These are phyloP conservation scores for Solanum hybrid DNA, from an alignment of 305 asterid genomes.

Conservation along the genomic window DNA sequence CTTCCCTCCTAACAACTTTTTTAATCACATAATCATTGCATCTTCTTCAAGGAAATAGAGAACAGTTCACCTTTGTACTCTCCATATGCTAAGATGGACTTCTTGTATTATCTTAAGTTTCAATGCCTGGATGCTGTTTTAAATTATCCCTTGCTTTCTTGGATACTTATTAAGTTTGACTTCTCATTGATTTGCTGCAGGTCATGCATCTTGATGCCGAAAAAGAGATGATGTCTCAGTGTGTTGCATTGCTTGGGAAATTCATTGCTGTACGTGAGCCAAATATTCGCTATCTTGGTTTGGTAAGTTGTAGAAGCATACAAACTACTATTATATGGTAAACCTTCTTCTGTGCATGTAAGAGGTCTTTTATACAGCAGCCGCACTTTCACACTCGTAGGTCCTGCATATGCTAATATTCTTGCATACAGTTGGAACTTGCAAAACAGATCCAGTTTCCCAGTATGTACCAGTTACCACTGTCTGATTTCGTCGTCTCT, in stretches of 20 bases:
- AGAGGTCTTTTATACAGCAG: not conserved
- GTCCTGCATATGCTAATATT: not conserved
- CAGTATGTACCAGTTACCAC: slow-evolving; percentile 14
- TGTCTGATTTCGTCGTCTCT: slow-evolving; percentile 25
- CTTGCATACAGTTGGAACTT: not conserved
- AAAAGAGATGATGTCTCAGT: slow-evolving; percentile 99
- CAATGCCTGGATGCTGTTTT: not conserved
- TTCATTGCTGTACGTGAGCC: slow-evolving; percentile 99
- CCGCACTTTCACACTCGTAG: slow-evolving; percentile 4
- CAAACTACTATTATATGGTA: not conserved
- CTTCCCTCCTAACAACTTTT: not conserved
- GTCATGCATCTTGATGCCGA: slow-evolving; percentile 99
- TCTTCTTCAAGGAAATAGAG: not conserved
- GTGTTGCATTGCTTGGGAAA: slow-evolving; percentile 99
- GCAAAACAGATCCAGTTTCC: not conserved
- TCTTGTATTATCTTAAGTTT: not conserved
- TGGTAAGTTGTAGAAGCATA: slow-evolving; percentile 51
- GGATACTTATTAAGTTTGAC: not conserved
- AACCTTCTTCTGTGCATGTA: not conserved
- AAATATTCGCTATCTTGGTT: slow-evolving; percentile 95
- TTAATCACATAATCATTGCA: not conserved
- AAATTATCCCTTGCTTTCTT: not conserved
- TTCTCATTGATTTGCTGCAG: slow-evolving; percentile 27
- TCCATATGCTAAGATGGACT: not conserved
- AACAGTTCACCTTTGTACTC: not conserved